Base-by-base conservation (phyloP, 257 asterid genomes). In the Ligustrum vulgare region DNA sequence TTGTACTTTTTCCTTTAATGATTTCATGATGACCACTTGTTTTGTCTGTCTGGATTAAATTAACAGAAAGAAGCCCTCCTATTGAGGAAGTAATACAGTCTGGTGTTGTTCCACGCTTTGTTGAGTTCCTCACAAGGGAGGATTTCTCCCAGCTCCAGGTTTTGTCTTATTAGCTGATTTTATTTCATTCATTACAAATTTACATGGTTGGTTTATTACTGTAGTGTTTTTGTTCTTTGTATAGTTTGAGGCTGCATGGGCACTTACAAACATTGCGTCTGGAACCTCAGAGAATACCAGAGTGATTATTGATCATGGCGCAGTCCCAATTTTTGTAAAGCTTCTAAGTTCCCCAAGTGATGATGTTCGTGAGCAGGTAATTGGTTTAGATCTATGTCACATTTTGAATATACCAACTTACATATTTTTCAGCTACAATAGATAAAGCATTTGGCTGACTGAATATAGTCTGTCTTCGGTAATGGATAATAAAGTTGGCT, bases 161-260 rank as follows among this genome's bases (percentile, higher is more conserved):
- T 71, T 41, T 73, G 32, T 60, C 39, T 72, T 73, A 12, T 62
- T 65, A 69, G 31, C 23, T 77, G 60, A 11, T 25, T 8, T 20
- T 73, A 12, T 45, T 39, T n/a, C 47, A 47, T 37, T 70, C 58
- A 41, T 49, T 43, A n/a, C n/a, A n/a, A n/a, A n/a, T n/a, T n/a
- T n/a, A 20, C 8, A 51, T 16, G 10, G 6, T 71, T 16, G 20
- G 9, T 54, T 51, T 28, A 2, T 41, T 33, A 34, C 69, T 49
- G 32, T 22, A 37, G n/a, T 25, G 1, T 11, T 72, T 83, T 47
- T 73, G 15, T 51, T 82, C 37, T n/a, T 39, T 73, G 22, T 81
- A 45, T 86, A 91, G 97, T 90, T 94, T 79, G 97, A 91, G 83
- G 91, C 97, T 83, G 97, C 97, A 74, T 93, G 98, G 98, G 98